Percentiles rank a stretch among this genome's conserved stretches.
phyloP scores from a whole-genome alignment of 2,329 filamentous ascomycete species.

The Colletotrichum simmondsii region DNA sequence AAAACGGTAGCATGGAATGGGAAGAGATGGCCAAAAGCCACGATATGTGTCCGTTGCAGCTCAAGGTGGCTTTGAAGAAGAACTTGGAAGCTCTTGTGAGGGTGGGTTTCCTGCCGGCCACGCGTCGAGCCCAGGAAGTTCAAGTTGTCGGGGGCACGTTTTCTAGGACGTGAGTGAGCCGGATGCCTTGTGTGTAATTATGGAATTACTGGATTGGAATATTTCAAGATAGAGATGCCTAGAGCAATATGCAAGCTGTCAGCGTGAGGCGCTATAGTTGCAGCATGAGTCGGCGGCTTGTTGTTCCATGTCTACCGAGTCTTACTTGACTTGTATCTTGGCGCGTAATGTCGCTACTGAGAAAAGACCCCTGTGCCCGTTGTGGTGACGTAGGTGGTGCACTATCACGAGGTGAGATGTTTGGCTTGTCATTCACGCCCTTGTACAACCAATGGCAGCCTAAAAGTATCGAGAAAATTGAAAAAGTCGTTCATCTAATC shows the following conservation, averaged over 20 bases:
- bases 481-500: neutral
- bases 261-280: neutral
- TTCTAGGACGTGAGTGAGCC: neutral
- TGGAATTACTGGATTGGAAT: neutral
- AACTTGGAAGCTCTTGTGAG: neutral
- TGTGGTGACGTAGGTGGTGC: neutral
- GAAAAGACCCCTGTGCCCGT: neutral
- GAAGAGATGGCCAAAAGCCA: neutral
- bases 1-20: constrained; percentile 6
- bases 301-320: neutral
- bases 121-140: neutral
- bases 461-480: neutral
- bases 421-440: neutral
- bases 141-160: neutral
- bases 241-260: neutral
- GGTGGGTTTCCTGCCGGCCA: neutral
- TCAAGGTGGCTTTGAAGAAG: constrained; percentile 16
- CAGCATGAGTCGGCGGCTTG: neutral
- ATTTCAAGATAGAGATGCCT: neutral
- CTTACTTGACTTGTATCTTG: neutral
- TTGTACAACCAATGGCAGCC: neutral
- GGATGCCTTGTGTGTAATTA: too few relatives aligned
- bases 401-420: neutral
- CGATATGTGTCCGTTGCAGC: neutral
- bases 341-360: neutral